A percentile compares a stretch with the other conserved stretches of the same genome.
Conservation (phyloP, 306 rosid genomes). For the Cicer chorassanicum region DNA sequence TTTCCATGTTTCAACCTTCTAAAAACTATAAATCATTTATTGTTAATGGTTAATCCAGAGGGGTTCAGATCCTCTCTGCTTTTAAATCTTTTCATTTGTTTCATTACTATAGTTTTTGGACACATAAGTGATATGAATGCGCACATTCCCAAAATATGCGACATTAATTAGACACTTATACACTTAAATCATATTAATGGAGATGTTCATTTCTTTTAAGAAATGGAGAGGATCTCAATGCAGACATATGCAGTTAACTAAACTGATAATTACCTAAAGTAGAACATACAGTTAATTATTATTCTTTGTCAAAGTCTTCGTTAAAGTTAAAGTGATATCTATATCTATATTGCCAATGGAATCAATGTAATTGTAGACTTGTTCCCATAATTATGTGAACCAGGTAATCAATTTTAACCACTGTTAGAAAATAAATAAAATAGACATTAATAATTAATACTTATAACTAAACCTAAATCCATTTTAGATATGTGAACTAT, state of each 20-base stretch:
- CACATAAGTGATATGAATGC: too few relatives aligned
- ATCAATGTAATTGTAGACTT: not conserved
- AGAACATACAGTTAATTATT: not conserved
- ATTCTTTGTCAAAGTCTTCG: not conserved
- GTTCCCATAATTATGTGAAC: slow-evolving; percentile 16
- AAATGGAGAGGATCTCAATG: too few relatives aligned
- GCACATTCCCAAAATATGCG: too few relatives aligned
- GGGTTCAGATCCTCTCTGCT: too few relatives aligned
- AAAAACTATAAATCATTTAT: not conserved
- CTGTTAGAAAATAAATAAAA: slow-evolving; percentile 13
- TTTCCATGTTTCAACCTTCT: slow-evolving; percentile 4
- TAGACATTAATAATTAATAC: not conserved
- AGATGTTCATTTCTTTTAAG: too few relatives aligned
- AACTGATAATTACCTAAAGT: not conserved
- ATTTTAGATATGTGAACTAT: slow-evolving; percentile 29
- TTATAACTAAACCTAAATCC: slow-evolving; percentile 35
- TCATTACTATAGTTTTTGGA: too few relatives aligned
- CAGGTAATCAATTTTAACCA: slow-evolving; percentile 6
- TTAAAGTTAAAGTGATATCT: not conserved
- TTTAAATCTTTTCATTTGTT: too few relatives aligned
- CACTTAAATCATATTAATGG: too few relatives aligned
- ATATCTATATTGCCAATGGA: not conserved
- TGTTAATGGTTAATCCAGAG: not conserved
- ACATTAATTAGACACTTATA: too few relatives aligned
- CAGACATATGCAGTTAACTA: slow-evolving; percentile 20